Base-by-base conservation (phyloP, 1,139 yeast genomes). In the Yamadazyma dendronema region DNA sequence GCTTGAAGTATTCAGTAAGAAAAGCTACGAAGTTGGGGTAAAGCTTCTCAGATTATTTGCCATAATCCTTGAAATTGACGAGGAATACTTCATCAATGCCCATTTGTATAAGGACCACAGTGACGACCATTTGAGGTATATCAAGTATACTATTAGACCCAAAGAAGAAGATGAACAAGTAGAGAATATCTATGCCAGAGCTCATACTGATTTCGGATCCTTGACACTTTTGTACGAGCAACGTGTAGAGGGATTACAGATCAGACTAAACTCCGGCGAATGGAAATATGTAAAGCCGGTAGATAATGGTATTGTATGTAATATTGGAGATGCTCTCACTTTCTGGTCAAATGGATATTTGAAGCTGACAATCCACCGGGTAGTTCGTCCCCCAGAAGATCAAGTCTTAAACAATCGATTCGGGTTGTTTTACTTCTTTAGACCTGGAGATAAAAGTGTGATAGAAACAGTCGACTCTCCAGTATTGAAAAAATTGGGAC, bases 341-440 rank as follows among this genome's bases (percentile, higher is more conserved):
- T 61, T 61, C 34, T 59, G 63, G 58, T 54, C 63, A 12, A 65
- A 65, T 8, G 65, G 65, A 1, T 59, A 50, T 37, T 60, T 61
- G 43, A 59, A 59, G 34, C 56, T 62, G n/a, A 57, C 66, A 0
- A 48, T 61, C 28, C 66, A 61, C 41, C 43, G 65, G 27, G 66
- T 61, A 1, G 46, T 60, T 3, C 43, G 65, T 27, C 64, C 66
- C 9, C 66, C 66, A 4, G 50, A 47, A 17, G 66, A 61, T 35
- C 66, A 61, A 40, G 43, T 58, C 9, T 36, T 44, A 28, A 52
- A 54, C 2, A 63, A 63, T 7, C 40, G 68, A 22, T 58, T 61
- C 24, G 68, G 67, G 1, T 47, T 61, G 1, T 59, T 62, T 39
- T 62, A 62, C 36, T 62, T 62, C 41, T 58, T 61, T 7, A 54